A percentile compares a stretch with the other conserved stretches of the same genome.
These are phyloP conservation scores for Candida khao-thaluensis DNA, from an alignment of 805 yeast genomes.

Conservation along the genomic window DNA sequence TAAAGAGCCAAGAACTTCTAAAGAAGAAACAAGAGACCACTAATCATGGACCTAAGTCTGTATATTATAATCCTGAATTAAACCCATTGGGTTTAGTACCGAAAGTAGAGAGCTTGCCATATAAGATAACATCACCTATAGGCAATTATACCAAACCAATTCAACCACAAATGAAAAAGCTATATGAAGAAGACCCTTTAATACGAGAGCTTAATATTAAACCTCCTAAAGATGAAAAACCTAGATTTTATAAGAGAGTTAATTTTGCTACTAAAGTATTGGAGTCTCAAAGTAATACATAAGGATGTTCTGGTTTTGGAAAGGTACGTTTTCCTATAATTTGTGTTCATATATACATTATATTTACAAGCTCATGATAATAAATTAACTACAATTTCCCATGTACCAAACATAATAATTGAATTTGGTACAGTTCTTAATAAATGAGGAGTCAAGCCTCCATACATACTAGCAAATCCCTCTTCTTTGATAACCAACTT, in stretches of 20 bases:
- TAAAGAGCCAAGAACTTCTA: constrained; percentile 19
- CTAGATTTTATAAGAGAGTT: constrained; percentile 45
- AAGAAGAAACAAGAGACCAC: constrained; percentile 20
- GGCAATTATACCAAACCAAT: constrained; percentile 35
- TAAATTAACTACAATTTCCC: constrained; percentile 69
- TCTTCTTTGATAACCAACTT: constrained; percentile 84
- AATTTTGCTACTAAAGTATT: constrained; percentile 12
- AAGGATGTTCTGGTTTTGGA: no score
- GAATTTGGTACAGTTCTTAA: constrained; percentile 97
- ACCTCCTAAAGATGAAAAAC: constrained; percentile 44
- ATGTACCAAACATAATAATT: constrained; percentile 98
- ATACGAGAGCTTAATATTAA: constrained; percentile 27
- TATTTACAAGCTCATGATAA: constrained; percentile 16
- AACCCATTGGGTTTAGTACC: constrained; percentile 62
- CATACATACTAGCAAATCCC: constrained; percentile 90
- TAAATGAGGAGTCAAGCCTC: constrained; percentile 96
- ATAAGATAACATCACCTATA: constrained; percentile 10
- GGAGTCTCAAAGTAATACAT: no score
- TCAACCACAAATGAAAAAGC: constrained; percentile 13
- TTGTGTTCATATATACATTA: no score
- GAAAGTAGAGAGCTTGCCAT: constrained; percentile 15
- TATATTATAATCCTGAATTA: constrained; percentile 65
- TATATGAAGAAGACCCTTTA: constrained; percentile 28
- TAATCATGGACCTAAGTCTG: constrained; percentile 47
- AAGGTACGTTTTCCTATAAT: no score